Percentiles rank a stretch among this genome's conserved stretches.
Conservation (phyloP, 2,329 filamentous ascomycete genomes). For the Colletotrichum musae region DNA sequence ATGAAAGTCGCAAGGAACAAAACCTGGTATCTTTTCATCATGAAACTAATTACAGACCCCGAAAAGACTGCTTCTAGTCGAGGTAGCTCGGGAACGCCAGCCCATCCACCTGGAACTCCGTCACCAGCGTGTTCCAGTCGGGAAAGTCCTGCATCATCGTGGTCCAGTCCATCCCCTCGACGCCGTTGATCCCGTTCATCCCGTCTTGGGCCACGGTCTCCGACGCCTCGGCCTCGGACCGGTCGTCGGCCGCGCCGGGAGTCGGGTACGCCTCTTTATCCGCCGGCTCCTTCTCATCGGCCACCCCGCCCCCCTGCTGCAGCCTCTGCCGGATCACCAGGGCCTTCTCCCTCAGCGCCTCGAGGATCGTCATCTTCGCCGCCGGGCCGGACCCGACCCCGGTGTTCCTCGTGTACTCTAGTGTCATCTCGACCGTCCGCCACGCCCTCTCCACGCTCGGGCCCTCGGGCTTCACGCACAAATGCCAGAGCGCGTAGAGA, state of each 20-base stretch:
- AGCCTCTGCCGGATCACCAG: constrained; percentile 41
- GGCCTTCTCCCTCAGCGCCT: constrained; percentile 50
- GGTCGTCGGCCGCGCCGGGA: constrained; percentile 10
- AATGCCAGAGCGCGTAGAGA: constrained; percentile 59
- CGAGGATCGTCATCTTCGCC: constrained; percentile 50
- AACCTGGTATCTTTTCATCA: no score
- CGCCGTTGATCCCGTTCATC: not conserved
- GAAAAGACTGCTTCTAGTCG: not conserved
- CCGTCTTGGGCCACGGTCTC: not conserved
- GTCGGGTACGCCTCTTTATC: constrained; percentile 22
- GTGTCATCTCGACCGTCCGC: constrained; percentile 42
- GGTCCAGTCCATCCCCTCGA: constrained; percentile 29
- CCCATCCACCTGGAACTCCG: constrained; percentile 48
- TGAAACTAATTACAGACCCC: no score
- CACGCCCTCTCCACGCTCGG: constrained; percentile 52
- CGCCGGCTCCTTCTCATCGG: not conserved
- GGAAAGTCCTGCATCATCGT: constrained; percentile 40
- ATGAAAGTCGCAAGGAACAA: no score
- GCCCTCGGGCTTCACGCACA: constrained; percentile 55
- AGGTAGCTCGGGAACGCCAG: constrained; percentile 43
- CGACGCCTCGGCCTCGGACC: not conserved
- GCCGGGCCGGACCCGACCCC: constrained; percentile 41
- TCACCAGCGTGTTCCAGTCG: constrained; percentile 48
- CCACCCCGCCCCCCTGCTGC: not conserved
- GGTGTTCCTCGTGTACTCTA: constrained; percentile 10